Base-by-base conservation (phyloP, 305 asterid species). In the Caryopteris hybrid region DNA sequence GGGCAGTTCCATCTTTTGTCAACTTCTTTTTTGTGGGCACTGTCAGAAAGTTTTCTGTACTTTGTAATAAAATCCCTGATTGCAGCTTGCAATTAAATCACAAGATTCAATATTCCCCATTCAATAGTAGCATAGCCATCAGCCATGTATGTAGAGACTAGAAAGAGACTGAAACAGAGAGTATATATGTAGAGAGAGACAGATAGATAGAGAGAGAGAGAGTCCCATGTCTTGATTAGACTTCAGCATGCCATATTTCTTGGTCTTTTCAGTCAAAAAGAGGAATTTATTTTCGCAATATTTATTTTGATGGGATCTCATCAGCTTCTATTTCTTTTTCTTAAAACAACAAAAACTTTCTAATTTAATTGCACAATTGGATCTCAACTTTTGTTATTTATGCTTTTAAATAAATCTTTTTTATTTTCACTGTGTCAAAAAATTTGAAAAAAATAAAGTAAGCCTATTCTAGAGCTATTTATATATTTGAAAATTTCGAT, bases 171-270 rank as follows among this genome's bases (percentile, higher is more conserved):
- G 59, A 20, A 51, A 33, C 25, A 36, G 31, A 25, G 47, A 55
- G 56, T n/a, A n/a, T n/a, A n/a, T n/a, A n/a, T n/a, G n/a, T n/a
- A 42, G 52, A 63, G 48, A 64, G 17, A 21, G 34, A 41, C 13
- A 11, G n/a, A 12, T 5, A 21, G 21, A 46, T 3, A 36, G n/a
- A n/a, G n/a, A n/a, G n/a, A n/a, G n/a, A n/a, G n/a, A n/a, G n/a
- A n/a, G n/a, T n/a, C n/a, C n/a, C n/a, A n/a, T n/a, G 16, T 56
- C 13, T 73, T 73, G 78, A 73, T 66, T 66, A 38, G 78, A 73
- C 78, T 39, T 47, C 3, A 66, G 59, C 69, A 73, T 73, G 78
- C 73, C 59, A 66, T 21, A 38, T 73, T 38, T 73, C 16, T 16
- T 25, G 42, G 62, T 38, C 68, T 66, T 41, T 51, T 59, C 68